Evolutionary conservation across 108 stramenopile genomes (phyloP).

Genomic region (Seminavis robusta): DNA sequence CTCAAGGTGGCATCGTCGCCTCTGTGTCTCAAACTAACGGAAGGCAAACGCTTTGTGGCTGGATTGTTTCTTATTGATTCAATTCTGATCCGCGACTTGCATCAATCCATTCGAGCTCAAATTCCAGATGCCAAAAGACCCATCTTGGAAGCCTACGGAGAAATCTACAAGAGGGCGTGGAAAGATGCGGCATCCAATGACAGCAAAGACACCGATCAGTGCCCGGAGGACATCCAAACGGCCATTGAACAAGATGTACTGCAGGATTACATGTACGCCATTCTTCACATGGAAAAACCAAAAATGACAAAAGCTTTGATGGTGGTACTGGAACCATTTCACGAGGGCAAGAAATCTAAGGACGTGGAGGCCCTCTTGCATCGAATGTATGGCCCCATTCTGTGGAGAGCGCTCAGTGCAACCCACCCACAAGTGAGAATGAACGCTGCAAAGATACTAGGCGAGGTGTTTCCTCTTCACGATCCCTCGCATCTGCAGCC

Average conservation of each 20-base stretch:
- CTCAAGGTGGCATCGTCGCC: conserved; percentile 68
- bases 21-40: conserved; percentile 56
- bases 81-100: conserved; percentile 63
- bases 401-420: conserved; percentile 87
- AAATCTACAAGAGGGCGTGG: conserved; percentile 88
- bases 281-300: conserved; percentile 53
- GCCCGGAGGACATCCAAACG: conserved; percentile 14
- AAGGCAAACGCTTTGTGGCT: conserved; percentile 72
- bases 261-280: conserved; percentile 80
- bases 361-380: conserved; percentile 81
- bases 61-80: conserved; percentile 66
- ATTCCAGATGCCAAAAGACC: conserved; percentile 56
- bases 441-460: conserved; percentile 71
- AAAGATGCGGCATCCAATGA: conserved; percentile 43
- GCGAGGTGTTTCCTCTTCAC: conserved; percentile 92
- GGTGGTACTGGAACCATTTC: conserved; percentile 62
- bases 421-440: conserved; percentile 86
- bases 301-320: conserved; percentile 32
- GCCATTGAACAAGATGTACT: conserved; percentile 79
- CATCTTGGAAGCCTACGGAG: conserved; percentile 72
- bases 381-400: conserved; percentile 83
- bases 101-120: conserved; percentile 59
- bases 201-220: conserved; percentile 15
- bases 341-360: conserved; percentile 66
- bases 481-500: conserved; percentile 51